Base-by-base conservation (phyloP, 345 rosid species). In the Trapa incisa region DNA sequence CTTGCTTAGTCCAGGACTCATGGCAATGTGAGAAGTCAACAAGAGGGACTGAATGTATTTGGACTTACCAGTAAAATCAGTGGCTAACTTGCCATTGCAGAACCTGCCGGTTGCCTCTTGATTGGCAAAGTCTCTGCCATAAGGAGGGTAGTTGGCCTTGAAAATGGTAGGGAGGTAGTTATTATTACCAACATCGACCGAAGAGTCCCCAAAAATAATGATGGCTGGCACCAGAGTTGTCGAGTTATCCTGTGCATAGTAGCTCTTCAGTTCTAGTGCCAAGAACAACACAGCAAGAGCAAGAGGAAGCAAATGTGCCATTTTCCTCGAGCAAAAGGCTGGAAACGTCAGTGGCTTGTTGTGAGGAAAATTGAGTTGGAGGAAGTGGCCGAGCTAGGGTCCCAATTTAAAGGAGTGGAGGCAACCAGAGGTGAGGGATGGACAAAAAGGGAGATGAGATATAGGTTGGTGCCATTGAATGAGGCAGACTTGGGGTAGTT, bases 171-270 rank as follows among this genome's bases (percentile, higher is more conserved):
- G 81, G 68, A 93, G 92, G 65, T 93, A 82, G 84, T 90, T 77
- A 72, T 93, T 93, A 82, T 93, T 93, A 29, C 97, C 98, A 11
- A 88, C 97, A 81, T 93, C 98, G 1, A 87, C 97, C 0, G 87
- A 86, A 0, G 97, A 93, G 71, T 93, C 97, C 0, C 98, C 98
- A 32, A 93, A 93, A 12, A 85, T 83, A 0, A 87, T 74, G 66
- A 93, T 80, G 0, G 89, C 96, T 2, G 97, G 97, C 61, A 87
- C 86, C 42, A 90, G 81, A 69, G 88, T 71, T 33, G 74, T 57
- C 65, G 50, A 16, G 48, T 41, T 29, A 32, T 72, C 61, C 62
- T 72, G 75, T 6, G 75, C 75, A 43, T 37, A 39, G 37, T 37
- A 39, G 37, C 47, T 42, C 17, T 29, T 67, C 11, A 37, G 14